Percentiles rank a stretch among this genome's conserved stretches.
These are phyloP conservation scores for Solanum piurae DNA, from an alignment of 257 asterid genomes.

Conservation along the genomic window DNA sequence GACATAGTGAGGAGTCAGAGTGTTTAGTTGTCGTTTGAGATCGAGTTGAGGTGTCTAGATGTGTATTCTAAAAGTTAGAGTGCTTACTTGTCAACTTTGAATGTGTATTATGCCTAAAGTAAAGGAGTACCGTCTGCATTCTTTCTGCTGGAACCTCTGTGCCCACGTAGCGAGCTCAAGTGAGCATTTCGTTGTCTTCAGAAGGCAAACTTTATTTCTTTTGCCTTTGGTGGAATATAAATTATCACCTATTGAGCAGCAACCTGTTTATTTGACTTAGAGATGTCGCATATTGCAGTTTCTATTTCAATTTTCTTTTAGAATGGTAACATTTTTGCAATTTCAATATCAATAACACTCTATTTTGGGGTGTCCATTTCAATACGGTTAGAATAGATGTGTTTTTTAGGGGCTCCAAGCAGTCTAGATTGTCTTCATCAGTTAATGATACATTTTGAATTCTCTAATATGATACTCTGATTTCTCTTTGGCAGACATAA, in stretches of 20 bases:
- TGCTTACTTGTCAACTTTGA: no score
- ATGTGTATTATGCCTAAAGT: no score
- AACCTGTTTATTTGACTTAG: not conserved
- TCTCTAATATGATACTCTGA: not conserved
- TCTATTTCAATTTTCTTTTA: not conserved
- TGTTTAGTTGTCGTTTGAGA: no score
- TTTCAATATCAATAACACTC: not conserved
- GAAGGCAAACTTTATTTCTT: not conserved
- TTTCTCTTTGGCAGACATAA: constrained; percentile 56
- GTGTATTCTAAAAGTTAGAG: no score
- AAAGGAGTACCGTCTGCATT: not conserved
- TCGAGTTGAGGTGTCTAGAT: no score
- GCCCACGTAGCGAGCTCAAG: not conserved
- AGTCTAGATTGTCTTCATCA: not conserved
- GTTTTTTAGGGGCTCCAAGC: not conserved
- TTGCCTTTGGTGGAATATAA: not conserved
- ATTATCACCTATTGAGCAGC: not conserved
- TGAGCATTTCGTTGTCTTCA: not conserved
- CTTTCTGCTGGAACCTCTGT: not conserved
- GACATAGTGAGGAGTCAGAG: no score
- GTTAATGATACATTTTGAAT: not conserved
- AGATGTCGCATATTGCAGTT: not conserved
- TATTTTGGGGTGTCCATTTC: not conserved
- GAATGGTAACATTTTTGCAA: not conserved
- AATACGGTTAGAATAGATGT: not conserved